Evolutionary conservation across 805 yeast genomes (phyloP), one percentile per base, ranked within the genome.

Genomic region (Spencermartinsiella europaea): DNA sequence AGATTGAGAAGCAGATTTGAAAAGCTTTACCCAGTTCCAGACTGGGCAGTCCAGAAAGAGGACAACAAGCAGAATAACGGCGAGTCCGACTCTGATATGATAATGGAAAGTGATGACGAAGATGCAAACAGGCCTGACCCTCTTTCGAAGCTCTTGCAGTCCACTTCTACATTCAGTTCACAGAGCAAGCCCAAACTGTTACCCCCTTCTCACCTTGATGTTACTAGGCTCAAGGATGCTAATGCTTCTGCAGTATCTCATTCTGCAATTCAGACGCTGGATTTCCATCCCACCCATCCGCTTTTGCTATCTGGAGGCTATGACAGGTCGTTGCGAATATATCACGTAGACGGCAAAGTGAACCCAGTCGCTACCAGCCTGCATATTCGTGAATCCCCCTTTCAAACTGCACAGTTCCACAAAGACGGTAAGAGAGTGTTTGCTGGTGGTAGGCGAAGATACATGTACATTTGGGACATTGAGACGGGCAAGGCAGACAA

Each of bases 391-490:
- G 81, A 85, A 52, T 76, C 87, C 8, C 96, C 98, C 3, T 74
- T 93, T 40, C 85, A 83, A 54, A 76, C 85, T 0, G 90, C 95
- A 28, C 66, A 70, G 51, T 88, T 87, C 65, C 76, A 79, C 47
- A 70, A 67, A 44, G 78, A 71, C 40, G 68, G 72, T 12, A 70
- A 73, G 55, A 68, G 71, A 51, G 80, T 91, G 7, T 83, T 79
- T 61, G 85, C 95, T 1, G 95, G 85, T 51, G 99, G 98, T 49
- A 80, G 97, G 68, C 79, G 99, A 70, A 76, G 86, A 48, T 90
- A 83, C 62, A 82, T 93, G 87, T 87, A 85, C 67, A 81, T 88
- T 41, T 90, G 98, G 96, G 90, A 89, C 64, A 71, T 93, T 42
- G 78, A 79, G 14, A 69, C 76, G 1, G 89, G 91, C 10, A 73